Evolutionary conservation across 2,329 filamentous ascomycete genomes (phyloP).

Genomic region (Atkinsonella hypoxylon): DNA sequence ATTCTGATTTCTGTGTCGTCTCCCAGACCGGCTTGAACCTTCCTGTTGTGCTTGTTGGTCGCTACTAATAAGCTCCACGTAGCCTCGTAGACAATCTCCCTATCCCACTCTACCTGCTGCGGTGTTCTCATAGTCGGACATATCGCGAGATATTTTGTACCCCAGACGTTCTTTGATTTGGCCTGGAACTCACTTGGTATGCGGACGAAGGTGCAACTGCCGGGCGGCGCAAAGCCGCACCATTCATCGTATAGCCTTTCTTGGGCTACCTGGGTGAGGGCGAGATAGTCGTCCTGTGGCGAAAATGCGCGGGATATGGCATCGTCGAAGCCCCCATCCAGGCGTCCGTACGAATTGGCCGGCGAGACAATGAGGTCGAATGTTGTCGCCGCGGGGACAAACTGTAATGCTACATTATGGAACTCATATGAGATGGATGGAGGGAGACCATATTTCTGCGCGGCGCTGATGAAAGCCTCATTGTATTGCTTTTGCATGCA

Average conservation of each 20-base stretch:
- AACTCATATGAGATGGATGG: constrained; percentile 20
- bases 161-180: constrained; percentile 25
- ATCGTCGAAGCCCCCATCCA: constrained; percentile 44
- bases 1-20: constrained; percentile 19
- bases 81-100: constrained; percentile 41
- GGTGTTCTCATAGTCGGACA: constrained; percentile 43
- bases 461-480: constrained; percentile 27
- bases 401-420: constrained; percentile 26
- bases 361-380: constrained; percentile 41
- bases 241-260: constrained; percentile 30
- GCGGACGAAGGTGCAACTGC: constrained; percentile 34
- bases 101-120: constrained; percentile 31
- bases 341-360: constrained; percentile 39
- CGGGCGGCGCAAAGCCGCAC: constrained; percentile 38
- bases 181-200: constrained; percentile 26
- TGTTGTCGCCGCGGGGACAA: constrained; percentile 20
- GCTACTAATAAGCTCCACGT: constrained; percentile 38
- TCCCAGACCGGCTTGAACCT: constrained; percentile 5
- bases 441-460: constrained; percentile 18
- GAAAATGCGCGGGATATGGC: constrained; percentile 38
- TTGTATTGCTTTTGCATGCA: constrained; percentile 15
- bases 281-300: constrained; percentile 30
- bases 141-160: constrained; percentile 31
- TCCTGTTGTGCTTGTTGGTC: constrained; percentile 34
- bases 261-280: constrained; percentile 34